Base-by-base conservation (phyloP, 1,284 basidiomycete genomes). In the Stygiomarasmius scandens region DNA sequence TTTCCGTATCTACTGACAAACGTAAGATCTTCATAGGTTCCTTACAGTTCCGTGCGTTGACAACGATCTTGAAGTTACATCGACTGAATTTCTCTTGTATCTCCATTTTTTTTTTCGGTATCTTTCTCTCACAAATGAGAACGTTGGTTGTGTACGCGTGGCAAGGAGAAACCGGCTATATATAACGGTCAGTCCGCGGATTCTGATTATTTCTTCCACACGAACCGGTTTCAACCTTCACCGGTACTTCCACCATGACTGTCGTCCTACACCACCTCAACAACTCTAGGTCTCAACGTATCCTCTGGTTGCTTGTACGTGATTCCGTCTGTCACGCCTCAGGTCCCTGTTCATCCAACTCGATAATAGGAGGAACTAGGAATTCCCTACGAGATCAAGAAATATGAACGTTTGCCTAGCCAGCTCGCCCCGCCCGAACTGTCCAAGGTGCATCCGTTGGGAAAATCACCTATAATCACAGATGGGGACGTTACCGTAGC, bases 201-300 rank as follows among this genome's bases (percentile, higher is more conserved):
- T n/a, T n/a, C n/a, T n/a, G n/a, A n/a, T n/a, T n/a, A n/a, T n/a
- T n/a, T n/a, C n/a, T n/a, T n/a, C n/a, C n/a, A n/a, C n/a, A n/a
- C n/a, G n/a, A n/a, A n/a, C n/a, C 64, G 65, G 64, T 32, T 47
- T 55, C 38, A 41, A 41, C 38, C 8, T 12, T 41, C 38, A 4
- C 16, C 38, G n/a, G 6, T 16, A 4, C 6, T 12, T 41, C 38
- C n/a, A 41, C 38, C 14, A 41, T 41, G 38, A 6, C 38, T n/a
- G 60, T 79, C 25, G 64, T 73, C 20, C 62, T 82, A 2, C 77
- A 82, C 62, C 77, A 80, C 60, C 65, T 81, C 50, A 74, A 78
- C 58, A 64, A 77, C 54, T 78, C 77, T 3, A 75, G 79, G 22
- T 76, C 78, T 8, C 76, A 78, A 60, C 72, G 78, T 14, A 67